These are phyloP conservation scores for Amaranthus tricolor DNA, from an alignment of 179 eudicot species.

Conservation along the genomic window DNA sequence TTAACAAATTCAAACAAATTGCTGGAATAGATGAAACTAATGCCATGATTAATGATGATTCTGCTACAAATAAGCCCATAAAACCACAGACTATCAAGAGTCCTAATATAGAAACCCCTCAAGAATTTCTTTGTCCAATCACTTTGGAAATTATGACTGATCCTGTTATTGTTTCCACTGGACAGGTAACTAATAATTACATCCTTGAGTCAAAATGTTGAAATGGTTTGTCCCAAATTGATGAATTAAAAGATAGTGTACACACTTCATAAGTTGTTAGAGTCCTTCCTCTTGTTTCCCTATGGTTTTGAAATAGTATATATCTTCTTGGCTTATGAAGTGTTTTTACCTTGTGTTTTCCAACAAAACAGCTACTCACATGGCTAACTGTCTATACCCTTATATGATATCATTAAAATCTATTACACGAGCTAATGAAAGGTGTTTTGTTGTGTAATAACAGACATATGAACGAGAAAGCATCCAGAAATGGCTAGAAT, in stretches of 20 bases:
- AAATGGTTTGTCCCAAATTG: no score
- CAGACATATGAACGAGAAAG: conserved; percentile 79
- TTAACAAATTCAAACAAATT: conserved; percentile 51
- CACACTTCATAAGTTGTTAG: no score
- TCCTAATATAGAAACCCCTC: conserved; percentile 40
- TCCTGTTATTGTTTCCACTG: conserved; percentile 76
- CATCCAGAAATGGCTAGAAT: conserved; percentile 77
- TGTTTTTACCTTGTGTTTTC: no score
- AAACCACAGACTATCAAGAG: conserved; percentile 23
- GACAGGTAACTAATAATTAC: conserved; percentile 50
- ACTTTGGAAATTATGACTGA: conserved; percentile 74
- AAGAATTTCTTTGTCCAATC: conserved; percentile 76
- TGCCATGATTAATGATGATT: conserved; percentile 29
- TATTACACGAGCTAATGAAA: no score
- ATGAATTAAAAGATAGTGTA: no score
- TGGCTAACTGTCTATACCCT: no score
- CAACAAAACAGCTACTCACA: no score
- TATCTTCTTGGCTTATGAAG: no score
- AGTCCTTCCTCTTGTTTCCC: no score
- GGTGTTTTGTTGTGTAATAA: background rate
- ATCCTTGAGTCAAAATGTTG: no score
- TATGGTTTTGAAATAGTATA: no score
- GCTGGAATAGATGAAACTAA: conserved; percentile 50
- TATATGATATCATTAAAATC: no score
- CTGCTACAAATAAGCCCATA: conserved; percentile 29